Conservation (phyloP, 108 stramenopile species). For the Nitzschia sp. region DNA sequence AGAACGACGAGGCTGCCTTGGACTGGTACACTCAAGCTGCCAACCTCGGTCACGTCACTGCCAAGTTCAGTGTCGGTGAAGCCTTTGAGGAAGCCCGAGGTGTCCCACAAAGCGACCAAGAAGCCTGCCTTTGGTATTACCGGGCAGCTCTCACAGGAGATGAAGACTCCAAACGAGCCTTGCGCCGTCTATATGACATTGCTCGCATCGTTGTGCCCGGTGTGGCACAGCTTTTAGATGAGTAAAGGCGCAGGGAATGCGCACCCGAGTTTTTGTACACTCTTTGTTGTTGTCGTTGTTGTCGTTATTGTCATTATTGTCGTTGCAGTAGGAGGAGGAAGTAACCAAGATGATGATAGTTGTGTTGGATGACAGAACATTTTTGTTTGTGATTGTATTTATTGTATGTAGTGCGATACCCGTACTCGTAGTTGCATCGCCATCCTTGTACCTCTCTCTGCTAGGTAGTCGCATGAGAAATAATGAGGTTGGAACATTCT, state of each 20-base stretch:
- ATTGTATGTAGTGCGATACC: too few relatives aligned
- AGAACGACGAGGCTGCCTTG: conserved; percentile 70
- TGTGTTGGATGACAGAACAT: too few relatives aligned
- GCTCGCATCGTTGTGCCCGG: conserved; percentile 83
- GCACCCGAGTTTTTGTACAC: conserved; percentile 19
- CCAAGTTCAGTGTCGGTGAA: conserved; percentile 82
- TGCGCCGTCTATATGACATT: conserved; percentile 77
- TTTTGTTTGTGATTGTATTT: too few relatives aligned
- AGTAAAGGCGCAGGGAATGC: conserved; percentile 79
- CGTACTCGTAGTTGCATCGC: too few relatives aligned
- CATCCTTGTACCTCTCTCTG: too few relatives aligned
- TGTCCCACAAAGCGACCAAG: conserved; percentile 75
- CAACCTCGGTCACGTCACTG: conserved; percentile 58
- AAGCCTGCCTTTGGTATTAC: conserved; percentile 88
- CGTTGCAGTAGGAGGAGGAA: too few relatives aligned
- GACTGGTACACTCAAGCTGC: conserved; percentile 90
- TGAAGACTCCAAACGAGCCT: conserved; percentile 65
- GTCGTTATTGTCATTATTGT: too few relatives aligned
- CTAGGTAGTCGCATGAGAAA: too few relatives aligned
- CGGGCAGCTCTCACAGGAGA: conserved; percentile 77
- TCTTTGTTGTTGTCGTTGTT: too few relatives aligned
- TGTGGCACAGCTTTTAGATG: conserved; percentile 61
- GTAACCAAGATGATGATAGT: too few relatives aligned
- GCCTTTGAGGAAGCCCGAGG: conserved; percentile 82
- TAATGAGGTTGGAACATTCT: too few relatives aligned